These are phyloP conservation scores for Aspergillus ustus DNA, from an alignment of 2,329 filamentous ascomycete genomes.

Conservation along the genomic window DNA sequence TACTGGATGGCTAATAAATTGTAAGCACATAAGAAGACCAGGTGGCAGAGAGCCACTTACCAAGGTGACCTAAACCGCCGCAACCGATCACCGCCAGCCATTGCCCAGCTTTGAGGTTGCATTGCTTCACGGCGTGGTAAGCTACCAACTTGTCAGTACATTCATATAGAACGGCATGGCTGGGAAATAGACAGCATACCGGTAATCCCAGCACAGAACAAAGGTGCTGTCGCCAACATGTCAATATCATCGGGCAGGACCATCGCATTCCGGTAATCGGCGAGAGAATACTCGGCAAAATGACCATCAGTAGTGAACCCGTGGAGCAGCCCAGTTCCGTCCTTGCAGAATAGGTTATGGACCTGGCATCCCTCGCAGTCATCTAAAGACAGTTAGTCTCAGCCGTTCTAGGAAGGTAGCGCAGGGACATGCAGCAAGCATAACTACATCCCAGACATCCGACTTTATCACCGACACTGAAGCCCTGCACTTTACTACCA, in stretches of 20 bases:
- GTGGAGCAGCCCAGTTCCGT: background rate
- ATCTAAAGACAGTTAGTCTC: background rate
- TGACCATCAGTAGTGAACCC: slow-evolving; percentile 1
- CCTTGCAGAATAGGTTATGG: slow-evolving; percentile 6
- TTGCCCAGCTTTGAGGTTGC: slow-evolving; percentile 30
- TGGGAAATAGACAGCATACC: background rate
- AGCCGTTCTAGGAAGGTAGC: background rate
- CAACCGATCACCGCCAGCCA: slow-evolving; percentile 35
- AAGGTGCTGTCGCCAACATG: background rate
- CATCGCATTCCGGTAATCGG: slow-evolving; percentile 14
- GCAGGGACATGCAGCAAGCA: slow-evolving; percentile 1
- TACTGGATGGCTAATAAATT: slow-evolving; percentile 31
- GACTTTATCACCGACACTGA: slow-evolving; percentile 7
- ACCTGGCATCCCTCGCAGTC: slow-evolving; percentile 15
- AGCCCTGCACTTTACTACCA: slow-evolving; percentile 1
- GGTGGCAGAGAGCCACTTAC: background rate
- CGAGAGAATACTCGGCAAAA: slow-evolving; percentile 1
- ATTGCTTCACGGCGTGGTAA: slow-evolving; percentile 11
- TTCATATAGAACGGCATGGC: background rate
- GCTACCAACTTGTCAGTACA: background rate
- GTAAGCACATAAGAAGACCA: background rate
- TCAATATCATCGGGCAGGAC: background rate
- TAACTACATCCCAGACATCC: slow-evolving; percentile 11
- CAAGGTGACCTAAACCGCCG: slow-evolving; percentile 37
- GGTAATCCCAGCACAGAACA: slow-evolving; percentile 17